These are phyloP conservation scores for Eimeria necatrix DNA, from an alignment of 169 alveolate species.

Conservation along the genomic window DNA sequence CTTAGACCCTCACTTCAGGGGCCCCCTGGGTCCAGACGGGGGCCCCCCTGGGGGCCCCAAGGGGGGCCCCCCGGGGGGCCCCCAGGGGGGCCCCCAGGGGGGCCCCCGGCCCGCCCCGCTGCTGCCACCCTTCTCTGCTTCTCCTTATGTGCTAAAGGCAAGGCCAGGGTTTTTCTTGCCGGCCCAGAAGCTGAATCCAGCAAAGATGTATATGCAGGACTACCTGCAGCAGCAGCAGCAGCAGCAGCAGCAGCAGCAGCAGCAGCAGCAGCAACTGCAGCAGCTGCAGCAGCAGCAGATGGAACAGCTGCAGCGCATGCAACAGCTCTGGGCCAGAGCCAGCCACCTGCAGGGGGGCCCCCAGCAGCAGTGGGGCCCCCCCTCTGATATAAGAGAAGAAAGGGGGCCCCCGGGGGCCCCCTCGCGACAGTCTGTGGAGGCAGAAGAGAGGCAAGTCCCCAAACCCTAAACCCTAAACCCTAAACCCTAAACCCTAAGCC, in stretches of 20 bases:
- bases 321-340: not conserved
- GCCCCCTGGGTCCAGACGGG: no score
- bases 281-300: not conserved
- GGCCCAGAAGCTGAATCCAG: slow-evolving; percentile 15
- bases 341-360: not conserved
- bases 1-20: not conserved
- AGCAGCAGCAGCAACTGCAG: not conserved
- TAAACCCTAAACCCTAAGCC: not conserved
- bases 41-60: not conserved
- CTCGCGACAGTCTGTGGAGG: not conserved
- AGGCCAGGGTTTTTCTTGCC: slow-evolving; percentile 57
- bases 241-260: slow-evolving; percentile 8
- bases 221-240: slow-evolving; percentile 38
- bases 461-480: not conserved
- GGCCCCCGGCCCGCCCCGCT: slow-evolving; percentile 25
- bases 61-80: not conserved
- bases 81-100: not conserved
- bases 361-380: not conserved
- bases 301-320: not conserved
- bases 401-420: not conserved
- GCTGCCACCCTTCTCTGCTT: slow-evolving; percentile 29
- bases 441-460: not conserved
- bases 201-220: slow-evolving; percentile 39
- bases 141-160: slow-evolving; percentile 46
- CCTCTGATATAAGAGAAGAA: not conserved